Conservation (phyloP, 2,329 filamentous ascomycete species). For the Cadophora luteo-olivacea region DNA sequence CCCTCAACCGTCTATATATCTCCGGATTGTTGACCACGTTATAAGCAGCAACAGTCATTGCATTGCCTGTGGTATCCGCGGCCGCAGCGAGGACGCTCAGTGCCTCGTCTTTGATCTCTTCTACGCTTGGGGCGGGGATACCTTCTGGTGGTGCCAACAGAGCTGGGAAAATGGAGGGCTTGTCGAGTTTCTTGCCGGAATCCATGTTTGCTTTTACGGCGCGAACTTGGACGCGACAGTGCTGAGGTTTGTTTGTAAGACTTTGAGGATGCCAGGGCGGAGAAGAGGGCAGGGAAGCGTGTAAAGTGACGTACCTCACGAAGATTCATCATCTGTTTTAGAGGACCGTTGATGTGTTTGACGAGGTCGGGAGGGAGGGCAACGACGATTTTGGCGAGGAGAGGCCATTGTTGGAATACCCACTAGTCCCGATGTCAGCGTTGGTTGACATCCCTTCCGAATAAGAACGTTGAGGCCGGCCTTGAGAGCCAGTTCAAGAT, state of each 20-base stretch:
- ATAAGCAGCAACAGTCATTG: conserved; percentile 44
- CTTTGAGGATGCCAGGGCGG: not conserved
- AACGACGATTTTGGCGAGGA: conserved; percentile 31
- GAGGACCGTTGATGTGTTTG: conserved; percentile 33
- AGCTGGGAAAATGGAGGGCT: conserved; percentile 43
- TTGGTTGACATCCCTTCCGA: not conserved
- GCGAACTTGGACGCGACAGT: conserved; percentile 11
- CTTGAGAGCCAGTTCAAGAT: too few species aligned
- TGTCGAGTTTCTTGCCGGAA: conserved; percentile 28
- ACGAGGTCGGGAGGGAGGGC: conserved; percentile 38
- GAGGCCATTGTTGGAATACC: conserved; percentile 37
- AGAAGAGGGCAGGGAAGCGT: not conserved
- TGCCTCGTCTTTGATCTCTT: conserved; percentile 30
- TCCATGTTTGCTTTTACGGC: conserved; percentile 18
- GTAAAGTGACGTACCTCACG: conserved; percentile 25
- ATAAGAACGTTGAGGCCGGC: not conserved
- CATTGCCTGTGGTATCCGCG: conserved; percentile 47
- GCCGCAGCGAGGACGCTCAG: conserved; percentile 38
- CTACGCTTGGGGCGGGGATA: conserved; percentile 27
- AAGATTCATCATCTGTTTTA: conserved; percentile 33
- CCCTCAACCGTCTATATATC: conserved; percentile 39
- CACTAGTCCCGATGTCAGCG: not conserved
- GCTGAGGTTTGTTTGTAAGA: conserved; percentile 26
- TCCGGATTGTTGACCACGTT: conserved; percentile 41
- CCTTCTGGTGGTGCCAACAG: conserved; percentile 37